These are phyloP conservation scores for Sclerotinia glacialis DNA, from an alignment of 2,329 filamentous ascomycete species.

Conservation along the genomic window DNA sequence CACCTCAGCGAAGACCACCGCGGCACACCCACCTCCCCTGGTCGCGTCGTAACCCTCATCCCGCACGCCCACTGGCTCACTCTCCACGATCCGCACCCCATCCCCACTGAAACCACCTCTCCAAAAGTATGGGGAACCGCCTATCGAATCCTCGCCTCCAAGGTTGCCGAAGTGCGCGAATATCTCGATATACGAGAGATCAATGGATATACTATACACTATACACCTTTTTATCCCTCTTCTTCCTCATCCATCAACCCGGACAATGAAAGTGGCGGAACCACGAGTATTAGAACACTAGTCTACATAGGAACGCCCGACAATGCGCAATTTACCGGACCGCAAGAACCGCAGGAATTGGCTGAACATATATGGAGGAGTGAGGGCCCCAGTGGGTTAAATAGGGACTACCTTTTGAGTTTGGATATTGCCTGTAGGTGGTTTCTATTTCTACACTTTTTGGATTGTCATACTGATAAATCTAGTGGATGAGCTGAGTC, in stretches of 20 bases:
- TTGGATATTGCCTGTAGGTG: conserved; percentile 62
- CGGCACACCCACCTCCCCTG: conserved; percentile 82
- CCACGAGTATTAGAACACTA: conserved; percentile 51
- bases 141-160: conserved; percentile 72
- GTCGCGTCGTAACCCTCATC: conserved; percentile 90
- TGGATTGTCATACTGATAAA: background rate
- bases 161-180: conserved; percentile 75
- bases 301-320: conserved; percentile 94
- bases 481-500: conserved; percentile 62
- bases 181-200: conserved; percentile 97
- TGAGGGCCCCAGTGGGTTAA: conserved; percentile 80
- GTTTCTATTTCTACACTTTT: background rate
- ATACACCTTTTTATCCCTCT: conserved; percentile 73
- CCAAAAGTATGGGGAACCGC: conserved; percentile 86
- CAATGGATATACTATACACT: conserved; percentile 94
- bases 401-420: conserved; percentile 82
- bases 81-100: conserved; percentile 54
- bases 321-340: conserved; percentile 88
- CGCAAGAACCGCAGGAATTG: conserved; percentile 73
- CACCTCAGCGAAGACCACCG: conserved; percentile 80
- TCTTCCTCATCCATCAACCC: conserved; percentile 30
- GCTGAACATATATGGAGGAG: conserved; percentile 78
- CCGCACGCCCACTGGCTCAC: conserved; percentile 79
- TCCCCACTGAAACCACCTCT: conserved; percentile 46
- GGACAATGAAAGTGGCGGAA: no score